Percentiles rank a stretch among this genome's conserved stretches.
These are phyloP conservation scores for Pseudogymnoascus sp. DNA, from an alignment of 2,329 filamentous ascomycete genomes.

Conservation along the genomic window DNA sequence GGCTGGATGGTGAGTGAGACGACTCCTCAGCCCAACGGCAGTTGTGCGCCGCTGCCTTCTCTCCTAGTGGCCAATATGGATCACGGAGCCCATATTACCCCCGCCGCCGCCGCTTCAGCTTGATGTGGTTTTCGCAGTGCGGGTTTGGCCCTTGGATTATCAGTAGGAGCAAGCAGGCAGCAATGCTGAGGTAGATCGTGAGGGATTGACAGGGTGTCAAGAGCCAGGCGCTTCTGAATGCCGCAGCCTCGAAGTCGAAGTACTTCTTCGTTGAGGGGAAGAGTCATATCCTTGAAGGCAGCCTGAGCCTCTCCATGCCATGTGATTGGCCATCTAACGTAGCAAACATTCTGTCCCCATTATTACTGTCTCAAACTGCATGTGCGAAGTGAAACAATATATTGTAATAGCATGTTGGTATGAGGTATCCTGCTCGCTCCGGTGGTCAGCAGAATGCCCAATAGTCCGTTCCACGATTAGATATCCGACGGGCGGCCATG, in stretches of 20 bases:
- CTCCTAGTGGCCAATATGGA: constrained; percentile 1
- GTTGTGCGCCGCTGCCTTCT: not conserved
- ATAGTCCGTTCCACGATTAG: not conserved
- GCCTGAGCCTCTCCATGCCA: not conserved
- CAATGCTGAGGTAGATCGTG: not conserved
- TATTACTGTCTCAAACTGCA: constrained; percentile 7
- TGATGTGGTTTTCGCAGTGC: not conserved
- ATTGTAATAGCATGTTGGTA: not conserved
- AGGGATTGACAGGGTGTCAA: constrained; percentile 1
- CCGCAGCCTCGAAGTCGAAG: constrained; percentile 1
- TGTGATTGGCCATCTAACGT: constrained; percentile 3
- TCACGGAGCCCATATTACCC: not conserved
- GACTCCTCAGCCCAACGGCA: not conserved
- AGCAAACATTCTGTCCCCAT: constrained; percentile 3
- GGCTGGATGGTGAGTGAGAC: not conserved
- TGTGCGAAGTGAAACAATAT: not conserved
- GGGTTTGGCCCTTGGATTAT: not conserved
- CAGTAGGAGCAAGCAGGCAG: not conserved
- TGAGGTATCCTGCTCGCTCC: not conserved
- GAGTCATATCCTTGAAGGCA: constrained; percentile 2
- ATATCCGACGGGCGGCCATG: constrained; percentile 6
- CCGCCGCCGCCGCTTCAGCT: not conserved
- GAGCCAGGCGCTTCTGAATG: not conserved
- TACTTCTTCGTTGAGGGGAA: not conserved
- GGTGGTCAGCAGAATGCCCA: not conserved